A percentile compares a stretch with the other conserved stretches of the same genome.
Evolutionary conservation across 306 rosid species (phyloP).

Genomic region (apple (Malus domestica)): DNA sequence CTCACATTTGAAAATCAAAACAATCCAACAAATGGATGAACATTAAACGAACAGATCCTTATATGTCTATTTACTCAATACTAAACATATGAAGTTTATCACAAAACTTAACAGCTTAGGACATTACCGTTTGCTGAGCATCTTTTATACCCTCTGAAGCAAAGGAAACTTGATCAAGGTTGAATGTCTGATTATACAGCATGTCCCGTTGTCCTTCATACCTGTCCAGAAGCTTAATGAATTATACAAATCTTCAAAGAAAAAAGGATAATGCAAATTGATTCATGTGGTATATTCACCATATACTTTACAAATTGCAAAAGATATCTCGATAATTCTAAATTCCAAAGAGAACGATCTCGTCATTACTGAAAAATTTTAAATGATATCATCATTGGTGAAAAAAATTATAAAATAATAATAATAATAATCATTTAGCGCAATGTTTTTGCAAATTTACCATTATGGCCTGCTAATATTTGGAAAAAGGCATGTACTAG

Average conservation of each 20-base stretch:
- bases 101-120: slow-evolving; percentile 4
- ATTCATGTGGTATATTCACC: neutral
- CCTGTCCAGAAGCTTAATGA: slow-evolving; percentile 43
- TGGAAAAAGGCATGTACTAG: neutral
- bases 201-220: slow-evolving; percentile 98
- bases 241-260: neutral
- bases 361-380: neutral
- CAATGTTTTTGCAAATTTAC: too few species aligned
- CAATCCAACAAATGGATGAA: neutral
- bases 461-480: too few species aligned
- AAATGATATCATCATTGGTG: too few species aligned
- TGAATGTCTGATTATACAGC: slow-evolving; percentile 93
- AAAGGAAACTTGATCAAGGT: slow-evolving; percentile 94
- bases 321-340: neutral
- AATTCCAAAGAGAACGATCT: slow-evolving; percentile 7
- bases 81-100: neutral
- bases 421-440: too few species aligned
- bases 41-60: neutral
- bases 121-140: slow-evolving; percentile 91
- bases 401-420: too few species aligned
- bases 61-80: neutral
- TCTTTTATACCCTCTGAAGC: slow-evolving; percentile 93
- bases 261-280: neutral
- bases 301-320: neutral
- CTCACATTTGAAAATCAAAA: neutral